Evolutionary conservation across 2,329 filamentous ascomycete genomes (phyloP).

Genomic region (Zasmidium cellare): DNA sequence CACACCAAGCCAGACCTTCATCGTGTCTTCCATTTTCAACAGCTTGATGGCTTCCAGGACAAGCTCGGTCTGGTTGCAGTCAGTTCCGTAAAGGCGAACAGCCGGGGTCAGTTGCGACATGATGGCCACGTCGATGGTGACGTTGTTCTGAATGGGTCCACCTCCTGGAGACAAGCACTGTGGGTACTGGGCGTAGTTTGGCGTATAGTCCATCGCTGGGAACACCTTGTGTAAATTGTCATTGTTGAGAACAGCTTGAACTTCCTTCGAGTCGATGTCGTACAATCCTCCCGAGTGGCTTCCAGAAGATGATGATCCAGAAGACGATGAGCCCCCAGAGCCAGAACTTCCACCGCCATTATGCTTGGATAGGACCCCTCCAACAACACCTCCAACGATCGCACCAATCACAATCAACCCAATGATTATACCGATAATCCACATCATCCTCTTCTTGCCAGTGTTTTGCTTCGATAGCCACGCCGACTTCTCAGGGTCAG

Average conservation of each 20-base stretch:
- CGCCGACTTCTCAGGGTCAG: constrained; percentile 62
- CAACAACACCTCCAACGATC: constrained; percentile 72
- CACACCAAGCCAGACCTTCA: constrained; percentile 93
- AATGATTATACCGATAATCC: constrained; percentile 66
- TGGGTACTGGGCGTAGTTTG: constrained; percentile 86
- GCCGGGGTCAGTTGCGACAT: constrained; percentile 87
- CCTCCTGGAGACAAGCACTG: constrained; percentile 65
- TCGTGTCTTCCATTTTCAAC: constrained; percentile 66
- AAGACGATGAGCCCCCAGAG: constrained; percentile 3
- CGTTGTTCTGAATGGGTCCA: constrained; percentile 87
- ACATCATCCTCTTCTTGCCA: constrained; percentile 67
- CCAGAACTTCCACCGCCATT: constrained; percentile 5
- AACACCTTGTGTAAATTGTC: constrained; percentile 85
- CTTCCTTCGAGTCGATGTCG: constrained; percentile 70
- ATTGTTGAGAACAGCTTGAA: constrained; percentile 80
- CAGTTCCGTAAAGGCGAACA: constrained; percentile 87
- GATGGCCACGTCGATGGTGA: constrained; percentile 87
- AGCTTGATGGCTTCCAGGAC: constrained; percentile 77
- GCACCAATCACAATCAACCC: constrained; percentile 66
- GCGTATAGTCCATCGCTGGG: constrained; percentile 92
- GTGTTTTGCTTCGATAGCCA: constrained; percentile 63
- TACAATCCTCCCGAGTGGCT: constrained; percentile 55
- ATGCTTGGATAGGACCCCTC: constrained; percentile 63
- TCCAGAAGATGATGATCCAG: not conserved
- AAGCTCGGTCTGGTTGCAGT: constrained; percentile 98